Evolutionary conservation across 1,284 basidiomycete genomes (phyloP).

Genomic region (Marasmius fiardii): DNA sequence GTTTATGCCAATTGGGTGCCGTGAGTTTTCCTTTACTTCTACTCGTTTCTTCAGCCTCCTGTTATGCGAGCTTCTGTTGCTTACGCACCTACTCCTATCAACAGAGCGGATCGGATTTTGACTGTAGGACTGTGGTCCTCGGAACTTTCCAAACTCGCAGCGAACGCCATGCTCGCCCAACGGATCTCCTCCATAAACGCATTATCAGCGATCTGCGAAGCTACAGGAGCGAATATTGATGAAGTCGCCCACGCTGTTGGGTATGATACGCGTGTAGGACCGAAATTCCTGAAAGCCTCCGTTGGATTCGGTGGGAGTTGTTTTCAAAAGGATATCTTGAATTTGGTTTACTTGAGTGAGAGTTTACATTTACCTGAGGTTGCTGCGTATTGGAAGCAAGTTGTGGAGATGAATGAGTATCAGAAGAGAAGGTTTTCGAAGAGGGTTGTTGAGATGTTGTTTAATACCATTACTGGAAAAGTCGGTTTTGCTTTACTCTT

Average conservation of each 20-base stretch:
- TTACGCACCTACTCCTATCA: not conserved
- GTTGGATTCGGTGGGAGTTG: conserved; percentile 98
- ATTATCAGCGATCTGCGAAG: conserved; percentile 98
- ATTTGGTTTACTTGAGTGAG: conserved; percentile 96
- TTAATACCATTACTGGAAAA: conserved; percentile 97
- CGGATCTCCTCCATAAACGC: conserved; percentile 99
- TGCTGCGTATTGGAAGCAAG: conserved; percentile 96
- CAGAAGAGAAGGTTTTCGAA: conserved; percentile 91
- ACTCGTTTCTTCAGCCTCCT: not conserved
- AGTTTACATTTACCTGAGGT: conserved; percentile 94
- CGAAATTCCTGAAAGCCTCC: conserved; percentile 93
- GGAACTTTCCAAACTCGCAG: conserved; percentile 97
- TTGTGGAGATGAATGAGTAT: conserved; percentile 95
- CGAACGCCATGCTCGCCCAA: conserved; percentile 98
- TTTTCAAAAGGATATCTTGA: conserved; percentile 99
- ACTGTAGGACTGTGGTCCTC: conserved; percentile 98
- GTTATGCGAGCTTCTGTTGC: conserved; percentile 1
- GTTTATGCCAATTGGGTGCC: conserved; percentile 98
- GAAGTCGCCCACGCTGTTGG: conserved; percentile 97
- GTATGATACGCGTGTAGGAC: conserved; percentile 88
- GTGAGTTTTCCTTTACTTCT: conserved; percentile 46
- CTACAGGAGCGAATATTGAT: conserved; percentile 98
- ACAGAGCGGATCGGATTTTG: conserved; percentile 74
- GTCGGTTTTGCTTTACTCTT: conserved; percentile 38
- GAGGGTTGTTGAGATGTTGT: conserved; percentile 90